Conservation (phyloP, 345 rosid genomes). For the Nephelium lappaceum region DNA sequence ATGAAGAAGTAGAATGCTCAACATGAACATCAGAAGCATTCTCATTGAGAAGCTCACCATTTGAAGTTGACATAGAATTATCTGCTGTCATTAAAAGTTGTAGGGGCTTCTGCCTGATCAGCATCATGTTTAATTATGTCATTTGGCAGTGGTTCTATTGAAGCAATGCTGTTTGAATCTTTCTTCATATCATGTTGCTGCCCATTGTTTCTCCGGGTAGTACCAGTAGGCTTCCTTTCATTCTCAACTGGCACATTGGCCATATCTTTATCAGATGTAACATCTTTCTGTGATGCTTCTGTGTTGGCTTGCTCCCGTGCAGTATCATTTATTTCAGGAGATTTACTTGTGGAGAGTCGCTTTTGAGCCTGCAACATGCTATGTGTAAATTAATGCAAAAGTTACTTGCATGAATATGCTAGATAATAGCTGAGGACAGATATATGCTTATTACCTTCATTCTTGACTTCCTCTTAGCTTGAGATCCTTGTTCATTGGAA, state of each 20-base stretch:
- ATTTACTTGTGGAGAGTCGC: conserved; percentile 41
- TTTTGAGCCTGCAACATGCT: conserved; percentile 53
- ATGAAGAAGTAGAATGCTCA: conserved; percentile 38
- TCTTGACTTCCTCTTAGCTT: conserved; percentile 62
- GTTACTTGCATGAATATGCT: conserved; percentile 6
- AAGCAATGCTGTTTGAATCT: conserved; percentile 36
- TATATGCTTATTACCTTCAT: conserved; percentile 57
- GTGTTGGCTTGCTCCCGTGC: conserved; percentile 36
- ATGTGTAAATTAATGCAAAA: conserved; percentile 22
- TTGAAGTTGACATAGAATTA: conserved; percentile 37
- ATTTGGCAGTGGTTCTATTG: conserved; percentile 36
- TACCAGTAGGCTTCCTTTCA: conserved; percentile 43
- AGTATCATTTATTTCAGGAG: conserved; percentile 38
- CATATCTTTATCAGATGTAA: conserved; percentile 36
- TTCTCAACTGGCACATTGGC: conserved; percentile 36
- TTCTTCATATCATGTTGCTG: conserved; percentile 31
- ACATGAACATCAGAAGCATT: conserved; percentile 44
- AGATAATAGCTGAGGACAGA: conserved; percentile 12
- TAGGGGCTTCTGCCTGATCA: conserved; percentile 41
- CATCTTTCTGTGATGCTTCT: conserved; percentile 40
- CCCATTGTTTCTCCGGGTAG: conserved; percentile 31
- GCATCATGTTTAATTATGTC: conserved; percentile 37
- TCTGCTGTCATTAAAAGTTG: conserved; percentile 34
- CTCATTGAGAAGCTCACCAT: conserved; percentile 44
- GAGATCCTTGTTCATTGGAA: conserved; percentile 73